Evolutionary conservation across 2,329 filamentous ascomycete genomes (phyloP).

Genomic region (Xylaria sp.): DNA sequence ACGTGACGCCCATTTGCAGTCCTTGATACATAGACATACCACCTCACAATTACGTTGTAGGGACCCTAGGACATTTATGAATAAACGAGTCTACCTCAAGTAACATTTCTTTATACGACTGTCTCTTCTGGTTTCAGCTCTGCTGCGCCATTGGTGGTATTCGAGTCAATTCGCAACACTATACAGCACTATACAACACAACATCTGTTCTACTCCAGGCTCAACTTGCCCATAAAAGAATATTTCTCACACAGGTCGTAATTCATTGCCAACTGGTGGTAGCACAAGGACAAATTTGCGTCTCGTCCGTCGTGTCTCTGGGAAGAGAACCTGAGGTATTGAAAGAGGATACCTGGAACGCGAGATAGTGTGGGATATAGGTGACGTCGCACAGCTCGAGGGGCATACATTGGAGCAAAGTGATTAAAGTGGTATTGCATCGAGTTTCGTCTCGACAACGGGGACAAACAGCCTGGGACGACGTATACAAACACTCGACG

Average conservation of each 20-base stretch:
- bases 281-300: slow-evolving; percentile 17
- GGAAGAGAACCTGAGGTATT: background rate
- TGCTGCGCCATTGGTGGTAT: slow-evolving; percentile 5
- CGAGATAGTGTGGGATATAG: slow-evolving; percentile 19
- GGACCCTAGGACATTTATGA: slow-evolving; percentile 18
- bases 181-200: no score
- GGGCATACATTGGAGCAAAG: slow-evolving; percentile 17
- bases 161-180: background rate
- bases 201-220: slow-evolving; percentile 3
- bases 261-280: slow-evolving; percentile 12
- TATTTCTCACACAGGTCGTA: slow-evolving; percentile 1
- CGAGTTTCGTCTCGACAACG: background rate
- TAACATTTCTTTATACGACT: slow-evolving; percentile 3
- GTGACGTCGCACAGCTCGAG: slow-evolving; percentile 23
- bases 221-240: slow-evolving; percentile 3
- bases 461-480: slow-evolving; percentile 11
- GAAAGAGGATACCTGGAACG: slow-evolving; percentile 8
- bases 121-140: background rate
- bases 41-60: slow-evolving; percentile 18
- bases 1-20: slow-evolving; percentile 22
- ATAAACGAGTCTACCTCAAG: slow-evolving; percentile 15
- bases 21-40: slow-evolving; percentile 24
- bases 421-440: slow-evolving; percentile 17
- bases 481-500: slow-evolving; percentile 19
- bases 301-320: slow-evolving; percentile 11